Evolutionary conservation across 2,329 filamentous ascomycete species (phyloP), one percentile per base, ranked within the genome.

Genomic region (Aspergillus ochraceoroseus): DNA sequence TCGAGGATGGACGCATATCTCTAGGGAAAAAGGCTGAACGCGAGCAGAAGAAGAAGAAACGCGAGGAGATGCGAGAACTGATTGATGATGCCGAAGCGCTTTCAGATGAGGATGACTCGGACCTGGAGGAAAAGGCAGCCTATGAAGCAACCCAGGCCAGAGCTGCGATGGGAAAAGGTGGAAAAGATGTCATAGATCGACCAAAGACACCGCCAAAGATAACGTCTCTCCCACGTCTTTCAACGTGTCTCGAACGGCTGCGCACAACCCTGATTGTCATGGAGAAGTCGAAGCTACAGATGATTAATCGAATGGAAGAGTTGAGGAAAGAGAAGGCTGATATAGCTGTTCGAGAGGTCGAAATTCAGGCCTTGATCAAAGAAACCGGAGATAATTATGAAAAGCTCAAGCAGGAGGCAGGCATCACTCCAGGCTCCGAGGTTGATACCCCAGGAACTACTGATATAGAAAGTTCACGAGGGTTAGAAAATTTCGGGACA

Each of bases 131-230:
- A 11, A 80, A 82, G 42, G 86, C 83, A 2, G 89, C 87, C 0
- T 96, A 94, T 65, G 89, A 95, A 63, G 79, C 81, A 7, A 83
- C 86, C 3, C 90, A 96, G 67, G 89, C 86, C 6, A 77, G 84
- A 13, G 85, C 86, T 3, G 90, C 87, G n/a, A 83, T 92, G 68
- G 89, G 67, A 31, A 62, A 63, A 30, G 53, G 69, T 25, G 66
- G 66, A 38, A 64, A 65, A 46, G 51, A 47, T 35, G 43, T 35
- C 27, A 48, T 48, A 22, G 48, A 59, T 32, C 59, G 71, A 27
- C 65, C 70, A 11, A 79, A 73, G 41, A 80, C 81, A 2, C 84
- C 83, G 0, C 78, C 86, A 2, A 82, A 79, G 47, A 85, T 94
- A 55, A 82, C 84, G 4, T 82, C 87, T 2, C 67, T 95, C 15